Conservation (phyloP, 1,139 yeast species). For the Yamadazyma dushanensis region DNA sequence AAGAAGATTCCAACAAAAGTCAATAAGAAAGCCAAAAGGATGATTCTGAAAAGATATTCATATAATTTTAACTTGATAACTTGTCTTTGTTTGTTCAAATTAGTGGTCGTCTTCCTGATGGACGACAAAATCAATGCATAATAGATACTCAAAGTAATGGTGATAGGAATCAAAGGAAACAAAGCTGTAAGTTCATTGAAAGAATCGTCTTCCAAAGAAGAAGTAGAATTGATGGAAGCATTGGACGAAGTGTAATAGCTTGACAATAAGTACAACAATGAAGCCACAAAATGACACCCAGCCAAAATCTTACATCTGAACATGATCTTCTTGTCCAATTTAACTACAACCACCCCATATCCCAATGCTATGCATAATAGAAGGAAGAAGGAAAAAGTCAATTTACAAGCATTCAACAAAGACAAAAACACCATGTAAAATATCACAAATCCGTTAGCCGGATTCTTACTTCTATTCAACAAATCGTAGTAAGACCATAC, state of each 20-base stretch:
- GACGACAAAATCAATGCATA: conserved; percentile 76
- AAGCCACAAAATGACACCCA: conserved; percentile 65
- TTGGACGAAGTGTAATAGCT: conserved; percentile 49
- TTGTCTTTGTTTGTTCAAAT: conserved; percentile 83
- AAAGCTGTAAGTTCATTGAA: conserved; percentile 29
- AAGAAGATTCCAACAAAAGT: conserved; percentile 61
- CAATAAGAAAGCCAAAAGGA: conserved; percentile 61
- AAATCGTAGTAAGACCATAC: conserved; percentile 92
- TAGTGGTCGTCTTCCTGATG: conserved; percentile 70
- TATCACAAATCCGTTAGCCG: conserved; percentile 60
- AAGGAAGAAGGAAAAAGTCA: conserved; percentile 86
- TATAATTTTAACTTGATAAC: conserved; percentile 87
- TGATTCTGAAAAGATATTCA: conserved; percentile 70
- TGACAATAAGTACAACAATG: conserved; percentile 66
- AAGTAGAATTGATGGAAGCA: conserved; percentile 19
- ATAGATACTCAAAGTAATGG: conserved; percentile 68
- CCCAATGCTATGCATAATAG: conserved; percentile 85
- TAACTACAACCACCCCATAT: conserved; percentile 89
- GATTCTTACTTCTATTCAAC: conserved; percentile 58
- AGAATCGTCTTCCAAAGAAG: conserved; percentile 20
- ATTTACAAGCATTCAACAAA: conserved; percentile 73
- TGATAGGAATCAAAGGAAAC: conserved; percentile 64
- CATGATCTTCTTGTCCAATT: conserved; percentile 76
- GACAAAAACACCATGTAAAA: conserved; percentile 79
- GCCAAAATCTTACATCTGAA: conserved; percentile 78